A percentile compares a stretch with the other conserved stretches of the same genome.
phyloP scores from a whole-genome alignment of 176 grass and related monocot genomes.

The Triticum turgidum region DNA sequence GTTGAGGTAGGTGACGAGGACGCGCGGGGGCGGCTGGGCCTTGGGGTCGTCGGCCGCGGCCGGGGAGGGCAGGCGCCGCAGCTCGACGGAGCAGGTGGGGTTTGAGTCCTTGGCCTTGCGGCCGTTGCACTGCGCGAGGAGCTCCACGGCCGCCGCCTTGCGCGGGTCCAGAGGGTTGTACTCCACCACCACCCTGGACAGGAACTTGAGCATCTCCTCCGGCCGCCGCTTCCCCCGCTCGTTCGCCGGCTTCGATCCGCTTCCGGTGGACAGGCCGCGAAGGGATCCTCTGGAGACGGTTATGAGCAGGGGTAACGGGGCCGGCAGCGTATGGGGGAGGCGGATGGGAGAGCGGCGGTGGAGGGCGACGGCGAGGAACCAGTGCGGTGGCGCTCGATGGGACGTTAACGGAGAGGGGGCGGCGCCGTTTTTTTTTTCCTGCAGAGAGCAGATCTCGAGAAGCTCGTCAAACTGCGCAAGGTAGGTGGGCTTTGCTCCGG shows the following conservation, averaged over 20 bases:
- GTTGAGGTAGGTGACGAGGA: slow-evolving; percentile 82
- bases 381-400: not conserved
- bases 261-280: not conserved
- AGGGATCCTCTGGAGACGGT: not conserved
- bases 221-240: not conserved
- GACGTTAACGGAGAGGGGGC: not conserved
- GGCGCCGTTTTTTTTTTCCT: not conserved
- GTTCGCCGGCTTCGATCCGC: not conserved
- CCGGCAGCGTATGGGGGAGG: not conserved
- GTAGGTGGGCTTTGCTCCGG: too few species aligned
- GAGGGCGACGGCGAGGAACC: not conserved
- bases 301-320: too few species aligned
- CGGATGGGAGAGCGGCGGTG: not conserved
- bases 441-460: not conserved
- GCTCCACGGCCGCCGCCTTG: slow-evolving; percentile 86
- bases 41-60: slow-evolving; percentile 2
- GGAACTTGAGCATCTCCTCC: slow-evolving; percentile 68
- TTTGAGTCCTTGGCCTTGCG: slow-evolving; percentile 97
- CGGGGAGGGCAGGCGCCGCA: slow-evolving; percentile 63
- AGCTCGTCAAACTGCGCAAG: not conserved
- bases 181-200: slow-evolving; percentile 90
- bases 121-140: slow-evolving; percentile 88
- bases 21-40: slow-evolving; percentile 35
- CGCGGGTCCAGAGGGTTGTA: slow-evolving; percentile 85
- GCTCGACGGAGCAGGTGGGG: slow-evolving; percentile 87